Percentiles rank a stretch among this genome's conserved stretches.
Evolutionary conservation across 2,329 filamentous ascomycete genomes (phyloP).

Genomic region (Fusarium pilosicola): DNA sequence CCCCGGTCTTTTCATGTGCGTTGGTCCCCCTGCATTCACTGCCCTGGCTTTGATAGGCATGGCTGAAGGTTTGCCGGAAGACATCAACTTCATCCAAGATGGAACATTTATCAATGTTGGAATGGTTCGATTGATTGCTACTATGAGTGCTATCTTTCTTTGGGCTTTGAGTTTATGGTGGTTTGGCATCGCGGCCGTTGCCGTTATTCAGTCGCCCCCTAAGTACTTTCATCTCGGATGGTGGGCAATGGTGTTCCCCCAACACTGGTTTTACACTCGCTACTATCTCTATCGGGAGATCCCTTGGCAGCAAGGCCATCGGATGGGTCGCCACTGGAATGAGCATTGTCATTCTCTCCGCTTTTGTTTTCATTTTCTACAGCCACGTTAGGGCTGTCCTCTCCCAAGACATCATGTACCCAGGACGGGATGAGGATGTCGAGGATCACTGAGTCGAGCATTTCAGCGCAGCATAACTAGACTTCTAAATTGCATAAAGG

Average conservation of each 20-base stretch:
- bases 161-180: slow-evolving; percentile 72
- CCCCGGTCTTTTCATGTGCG: slow-evolving; percentile 78
- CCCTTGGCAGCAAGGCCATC: slow-evolving; percentile 55
- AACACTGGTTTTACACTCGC: slow-evolving; percentile 68
- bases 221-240: slow-evolving; percentile 68
- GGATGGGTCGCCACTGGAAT: slow-evolving; percentile 61
- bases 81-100: slow-evolving; percentile 56
- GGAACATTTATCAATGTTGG: slow-evolving; percentile 51
- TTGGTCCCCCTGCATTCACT: slow-evolving; percentile 77
- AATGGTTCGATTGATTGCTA: slow-evolving; percentile 57
- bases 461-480: background rate
- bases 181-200: slow-evolving; percentile 56
- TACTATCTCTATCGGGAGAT: slow-evolving; percentile 62
- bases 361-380: slow-evolving; percentile 56
- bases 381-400: slow-evolving; percentile 57
- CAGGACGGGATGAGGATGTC: slow-evolving; percentile 62
- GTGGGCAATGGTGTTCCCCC: slow-evolving; percentile 72
- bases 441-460: slow-evolving; percentile 52
- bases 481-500: background rate
- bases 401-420: slow-evolving; percentile 64
- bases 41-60: slow-evolving; percentile 75
- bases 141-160: slow-evolving; percentile 64
- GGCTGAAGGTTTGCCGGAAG: slow-evolving; percentile 56
- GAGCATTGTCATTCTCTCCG: slow-evolving; percentile 57
- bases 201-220: slow-evolving; percentile 50